Conservation (phyloP, 129 eudicot species). For the Escallonia herrerae region DNA sequence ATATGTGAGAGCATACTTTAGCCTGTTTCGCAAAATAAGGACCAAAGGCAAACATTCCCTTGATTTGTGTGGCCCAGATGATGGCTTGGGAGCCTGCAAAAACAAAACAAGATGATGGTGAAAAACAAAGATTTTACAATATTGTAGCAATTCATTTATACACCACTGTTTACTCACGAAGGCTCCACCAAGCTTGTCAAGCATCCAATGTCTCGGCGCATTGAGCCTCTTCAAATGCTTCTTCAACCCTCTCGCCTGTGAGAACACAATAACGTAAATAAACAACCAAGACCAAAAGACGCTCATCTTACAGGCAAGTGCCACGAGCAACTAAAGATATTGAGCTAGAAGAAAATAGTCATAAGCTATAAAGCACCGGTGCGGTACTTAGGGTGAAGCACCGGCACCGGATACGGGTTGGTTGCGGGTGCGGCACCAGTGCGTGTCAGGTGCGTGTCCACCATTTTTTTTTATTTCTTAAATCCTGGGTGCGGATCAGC, state of each 20-base stretch:
- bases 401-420: too few species aligned
- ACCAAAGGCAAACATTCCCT: slow-evolving; percentile 53
- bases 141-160: neutral
- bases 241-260: slow-evolving; percentile 52
- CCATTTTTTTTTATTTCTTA: too few species aligned
- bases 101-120: neutral
- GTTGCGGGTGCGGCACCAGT: too few species aligned
- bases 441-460: too few species aligned
- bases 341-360: too few species aligned
- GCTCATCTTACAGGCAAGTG: too few species aligned
- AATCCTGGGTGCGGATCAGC: too few species aligned
- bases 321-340: too few species aligned
- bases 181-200: slow-evolving; percentile 65
- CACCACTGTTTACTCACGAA: slow-evolving; percentile 31
- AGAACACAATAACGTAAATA: neutral
- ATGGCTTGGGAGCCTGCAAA: slow-evolving; percentile 53
- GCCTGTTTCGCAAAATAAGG: slow-evolving; percentile 42
- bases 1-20: slow-evolving; percentile 49
- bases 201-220: slow-evolving; percentile 68
- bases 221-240: slow-evolving; percentile 68
- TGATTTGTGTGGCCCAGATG: slow-evolving; percentile 59
- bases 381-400: too few species aligned
- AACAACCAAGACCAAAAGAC: too few species aligned
- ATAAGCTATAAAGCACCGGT: too few species aligned
- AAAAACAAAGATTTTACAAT: neutral